Base-by-base conservation (phyloP, 306 rosid genomes). In the Quercus wislizeni region DNA sequence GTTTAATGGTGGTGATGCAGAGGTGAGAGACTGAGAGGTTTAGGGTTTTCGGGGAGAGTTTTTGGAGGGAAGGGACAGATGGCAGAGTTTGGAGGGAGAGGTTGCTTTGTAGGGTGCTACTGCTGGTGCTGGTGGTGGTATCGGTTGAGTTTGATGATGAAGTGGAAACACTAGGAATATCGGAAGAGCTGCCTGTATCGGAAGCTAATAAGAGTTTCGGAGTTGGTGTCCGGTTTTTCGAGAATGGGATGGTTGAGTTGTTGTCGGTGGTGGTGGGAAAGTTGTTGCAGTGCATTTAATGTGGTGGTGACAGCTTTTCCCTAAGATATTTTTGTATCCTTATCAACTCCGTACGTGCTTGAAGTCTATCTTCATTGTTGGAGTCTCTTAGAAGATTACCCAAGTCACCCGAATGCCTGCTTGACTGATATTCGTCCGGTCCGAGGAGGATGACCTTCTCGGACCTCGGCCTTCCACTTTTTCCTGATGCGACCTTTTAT, bases 71-170 rank as follows among this genome's bases (percentile, higher is more conserved):
- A 31, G 90, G 94, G 75, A 94, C 63, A 1, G 97, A 94, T 0
- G 97, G 97, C 41, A 86, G 89, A 67, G 97, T 92, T 41, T 87
- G 96, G 71, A 94, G 88, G 71, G 96, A 90, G 87, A 83, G 82
- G 75, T 86, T 69, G 81, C 80, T 85, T 11, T 81, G 73, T 69
- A 94, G 88, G 76, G 83, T 85, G 79, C 75, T 55, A 62, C 69
- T 74, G 69, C 79, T 64, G 27, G 58, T 49, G 57, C 25, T 79
- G 64, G 82, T 83, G 27, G 74, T 78, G 1, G 31, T 81, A 58
- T 81, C 81, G 27, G 78, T 78, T 1, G 89, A 76, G 51, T 84
- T 71, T 18, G 83, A 33, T 4, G 86, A 55, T 1, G 87, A 56
- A 8, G n/a, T 41, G 59, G 54, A 46, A 11, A 33, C 11, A 62